Percentiles rank a stretch among this genome's conserved stretches.
Evolutionary conservation across 495 filamentous ascomycete genomes (phyloP).

Genomic region (Penicilliopsis zonata): DNA sequence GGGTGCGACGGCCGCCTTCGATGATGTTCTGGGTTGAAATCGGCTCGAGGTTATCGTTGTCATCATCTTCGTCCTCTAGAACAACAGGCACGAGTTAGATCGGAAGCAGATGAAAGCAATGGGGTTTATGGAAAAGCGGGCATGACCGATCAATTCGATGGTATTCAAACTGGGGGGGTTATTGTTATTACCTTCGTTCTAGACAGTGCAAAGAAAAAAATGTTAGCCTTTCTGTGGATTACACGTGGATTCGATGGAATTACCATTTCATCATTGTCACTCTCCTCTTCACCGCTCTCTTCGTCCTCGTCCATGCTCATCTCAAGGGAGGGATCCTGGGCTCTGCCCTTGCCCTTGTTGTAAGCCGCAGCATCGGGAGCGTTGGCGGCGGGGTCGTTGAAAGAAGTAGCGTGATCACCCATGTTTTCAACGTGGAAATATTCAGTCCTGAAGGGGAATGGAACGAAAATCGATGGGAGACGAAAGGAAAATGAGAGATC

Average conservation of each 20-base stretch:
- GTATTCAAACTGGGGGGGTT: not conserved
- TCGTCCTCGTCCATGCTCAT: slow-evolving; percentile 58
- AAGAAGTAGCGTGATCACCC: slow-evolving; percentile 23
- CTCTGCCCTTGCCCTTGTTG: slow-evolving; percentile 54
- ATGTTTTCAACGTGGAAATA: slow-evolving; percentile 13
- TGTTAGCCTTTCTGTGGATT: not conserved
- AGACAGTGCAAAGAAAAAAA: slow-evolving; percentile 10
- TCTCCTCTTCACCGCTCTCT: slow-evolving; percentile 54
- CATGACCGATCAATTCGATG: too few species aligned
- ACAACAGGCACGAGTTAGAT: slow-evolving; percentile 8
- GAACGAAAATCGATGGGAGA: not conserved
- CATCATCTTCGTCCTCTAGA: slow-evolving; percentile 51
- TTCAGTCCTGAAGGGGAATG: not conserved
- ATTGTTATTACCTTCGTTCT: slow-evolving; percentile 24
- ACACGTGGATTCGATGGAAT: slow-evolving; percentile 8
- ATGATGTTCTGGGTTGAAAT: slow-evolving; percentile 88
- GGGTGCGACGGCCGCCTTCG: slow-evolving; percentile 63
- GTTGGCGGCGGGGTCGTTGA: slow-evolving; percentile 21
- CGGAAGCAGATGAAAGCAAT: slow-evolving; percentile 5
- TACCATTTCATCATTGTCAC: slow-evolving; percentile 49
- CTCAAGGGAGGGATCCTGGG: slow-evolving; percentile 34
- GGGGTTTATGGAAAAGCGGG: slow-evolving; percentile 1
- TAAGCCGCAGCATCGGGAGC: slow-evolving; percentile 24
- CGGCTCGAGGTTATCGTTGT: slow-evolving; percentile 76
- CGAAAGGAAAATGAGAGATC: not conserved